Conservation (phyloP, 1,284 basidiomycete genomes). For the Ustilago lituana region DNA sequence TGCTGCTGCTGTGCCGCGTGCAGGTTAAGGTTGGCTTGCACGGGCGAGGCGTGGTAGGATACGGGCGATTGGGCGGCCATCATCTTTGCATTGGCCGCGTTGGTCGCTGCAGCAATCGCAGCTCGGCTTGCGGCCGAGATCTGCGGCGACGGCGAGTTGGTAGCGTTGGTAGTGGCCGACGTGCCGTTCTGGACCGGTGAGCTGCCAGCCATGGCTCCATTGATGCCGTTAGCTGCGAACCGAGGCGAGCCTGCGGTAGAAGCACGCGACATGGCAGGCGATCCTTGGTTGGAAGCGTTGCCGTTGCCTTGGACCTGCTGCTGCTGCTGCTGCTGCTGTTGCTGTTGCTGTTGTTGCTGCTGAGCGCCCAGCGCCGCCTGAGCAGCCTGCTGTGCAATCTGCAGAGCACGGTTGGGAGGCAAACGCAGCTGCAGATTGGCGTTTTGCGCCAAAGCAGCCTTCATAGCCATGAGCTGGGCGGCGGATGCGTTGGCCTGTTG, state of each 20-base stretch:
- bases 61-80: constrained; percentile 37
- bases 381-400: constrained; percentile 52
- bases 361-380: constrained; percentile 42
- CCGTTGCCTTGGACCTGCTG: constrained; percentile 23
- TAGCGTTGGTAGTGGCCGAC: constrained; percentile 32
- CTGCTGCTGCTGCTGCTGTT: constrained; percentile 25
- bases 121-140: constrained; percentile 47
- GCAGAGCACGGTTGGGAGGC: constrained; percentile 53
- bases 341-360: constrained; percentile 28
- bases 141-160: constrained; percentile 49
- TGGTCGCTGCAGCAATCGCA: constrained; percentile 42
- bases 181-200: constrained; percentile 38
- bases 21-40: constrained; percentile 39
- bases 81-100: constrained; percentile 43
- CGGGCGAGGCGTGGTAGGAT: constrained; percentile 40
- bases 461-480: constrained; percentile 58
- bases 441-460: constrained; percentile 52
- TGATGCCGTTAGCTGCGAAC: constrained; percentile 41
- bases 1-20: constrained; percentile 41
- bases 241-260: constrained; percentile 46
- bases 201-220: constrained; percentile 29
- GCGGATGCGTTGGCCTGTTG: constrained; percentile 33
- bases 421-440: constrained; percentile 48
- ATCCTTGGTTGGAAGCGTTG: constrained; percentile 41
- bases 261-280: constrained; percentile 48